Percentiles rank a stretch among this genome's conserved stretches.
phyloP scores from a whole-genome alignment of 192 early-diverging fungal genomes.

The Coemansia sp. region DNA sequence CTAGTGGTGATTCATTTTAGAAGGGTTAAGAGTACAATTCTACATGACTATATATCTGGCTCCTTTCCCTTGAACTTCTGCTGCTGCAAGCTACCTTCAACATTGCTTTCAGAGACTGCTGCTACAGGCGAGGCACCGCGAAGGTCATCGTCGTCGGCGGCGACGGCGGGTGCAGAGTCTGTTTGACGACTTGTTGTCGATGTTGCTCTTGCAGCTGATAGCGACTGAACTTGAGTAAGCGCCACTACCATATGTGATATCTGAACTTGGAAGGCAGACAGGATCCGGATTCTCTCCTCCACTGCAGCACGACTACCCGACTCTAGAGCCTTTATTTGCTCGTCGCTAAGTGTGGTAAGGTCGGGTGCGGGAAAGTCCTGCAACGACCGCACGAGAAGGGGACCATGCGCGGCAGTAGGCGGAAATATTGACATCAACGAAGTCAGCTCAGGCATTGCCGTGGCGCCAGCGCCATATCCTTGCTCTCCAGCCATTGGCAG shows the following conservation, averaged over 20 bases:
- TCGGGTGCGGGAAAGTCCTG: constrained; percentile 49
- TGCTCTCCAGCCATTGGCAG: background rate
- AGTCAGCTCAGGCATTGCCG: background rate
- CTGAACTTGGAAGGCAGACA: constrained; percentile 67
- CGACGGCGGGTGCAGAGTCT: background rate
- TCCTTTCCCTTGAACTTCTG: constrained; percentile 24
- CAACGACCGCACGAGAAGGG: constrained; percentile 31
- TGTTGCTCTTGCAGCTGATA: constrained; percentile 3
- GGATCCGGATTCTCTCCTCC: constrained; percentile 65
- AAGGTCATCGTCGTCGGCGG: background rate
- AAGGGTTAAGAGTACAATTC: background rate
- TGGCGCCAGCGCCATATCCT: background rate
- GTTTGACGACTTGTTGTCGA: background rate
- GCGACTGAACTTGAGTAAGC: constrained; percentile 50
- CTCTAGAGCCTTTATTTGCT: constrained; percentile 62
- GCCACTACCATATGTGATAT: constrained; percentile 57
- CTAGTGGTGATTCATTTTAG: background rate
- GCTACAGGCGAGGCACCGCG: background rate
- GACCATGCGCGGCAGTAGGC: background rate
- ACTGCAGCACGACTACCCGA: constrained; percentile 65
- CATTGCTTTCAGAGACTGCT: background rate
- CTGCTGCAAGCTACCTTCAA: background rate
- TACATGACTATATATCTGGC: constrained; percentile 14
- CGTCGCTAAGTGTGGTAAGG: constrained; percentile 60
- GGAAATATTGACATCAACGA: constrained; percentile 41